Conservation (phyloP, 2,329 filamentous ascomycete species). For the Aureobasidium vineae region DNA sequence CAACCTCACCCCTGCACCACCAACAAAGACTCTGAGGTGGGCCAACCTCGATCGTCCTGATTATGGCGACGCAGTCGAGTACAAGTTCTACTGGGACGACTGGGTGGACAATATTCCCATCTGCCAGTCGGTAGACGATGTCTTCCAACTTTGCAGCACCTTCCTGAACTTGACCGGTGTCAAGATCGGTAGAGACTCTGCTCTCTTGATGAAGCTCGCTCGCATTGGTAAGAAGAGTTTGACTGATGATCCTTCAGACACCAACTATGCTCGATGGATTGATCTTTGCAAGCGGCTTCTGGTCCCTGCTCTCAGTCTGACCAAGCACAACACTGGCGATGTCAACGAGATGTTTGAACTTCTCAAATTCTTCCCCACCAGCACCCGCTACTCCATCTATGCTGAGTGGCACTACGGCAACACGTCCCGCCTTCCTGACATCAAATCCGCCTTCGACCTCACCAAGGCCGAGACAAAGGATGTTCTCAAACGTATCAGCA, state of each 20-base stretch:
- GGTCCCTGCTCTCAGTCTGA: conserved; percentile 84
- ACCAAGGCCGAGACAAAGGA: conserved; percentile 77
- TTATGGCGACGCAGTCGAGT: conserved; percentile 68
- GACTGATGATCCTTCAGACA: conserved; percentile 63
- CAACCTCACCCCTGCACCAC: conserved; percentile 56
- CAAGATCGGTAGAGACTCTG: conserved; percentile 81
- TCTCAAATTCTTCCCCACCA: conserved; percentile 72
- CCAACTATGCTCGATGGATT: conserved; percentile 76
- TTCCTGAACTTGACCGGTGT: conserved; percentile 83
- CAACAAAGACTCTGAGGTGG: conserved; percentile 75
- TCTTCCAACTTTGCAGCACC: conserved; percentile 81
- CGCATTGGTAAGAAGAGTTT: conserved; percentile 79
- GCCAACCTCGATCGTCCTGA: conserved; percentile 76
- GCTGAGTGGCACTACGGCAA: conserved; percentile 86
- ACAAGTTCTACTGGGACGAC: conserved; percentile 96
- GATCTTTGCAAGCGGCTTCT: conserved; percentile 78
- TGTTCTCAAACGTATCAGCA: conserved; percentile 83
- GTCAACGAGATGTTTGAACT: conserved; percentile 86
- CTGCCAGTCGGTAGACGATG: conserved; percentile 85
- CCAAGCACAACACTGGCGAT: conserved; percentile 76
- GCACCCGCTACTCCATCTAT: conserved; percentile 82
- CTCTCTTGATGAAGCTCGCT: conserved; percentile 76
- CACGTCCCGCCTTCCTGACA: conserved; percentile 71
- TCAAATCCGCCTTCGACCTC: conserved; percentile 73
- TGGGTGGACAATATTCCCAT: conserved; percentile 92